phyloP scores from a whole-genome alignment of 768 basidiomycete genomes.

The Termitomyces sp. region DNA sequence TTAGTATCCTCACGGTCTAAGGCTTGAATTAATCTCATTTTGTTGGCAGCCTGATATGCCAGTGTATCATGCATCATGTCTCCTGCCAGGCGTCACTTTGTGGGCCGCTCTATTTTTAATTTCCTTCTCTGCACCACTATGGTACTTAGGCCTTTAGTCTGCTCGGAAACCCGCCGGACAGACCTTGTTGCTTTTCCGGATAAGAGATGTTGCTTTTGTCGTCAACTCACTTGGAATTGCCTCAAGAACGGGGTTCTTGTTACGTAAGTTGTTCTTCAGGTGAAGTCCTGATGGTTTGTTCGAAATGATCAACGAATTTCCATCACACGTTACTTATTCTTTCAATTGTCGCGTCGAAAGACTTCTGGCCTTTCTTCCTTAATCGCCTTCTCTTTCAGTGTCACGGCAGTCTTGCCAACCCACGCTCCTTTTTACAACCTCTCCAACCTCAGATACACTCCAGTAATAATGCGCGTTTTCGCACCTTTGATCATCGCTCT shows the following conservation, averaged over 20 bases:
- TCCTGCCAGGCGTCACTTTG: too few relatives aligned
- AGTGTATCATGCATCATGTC: too few relatives aligned
- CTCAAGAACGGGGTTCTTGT: not conserved
- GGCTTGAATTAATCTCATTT: too few relatives aligned
- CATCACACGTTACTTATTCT: conserved; percentile 4
- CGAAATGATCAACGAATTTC: not conserved
- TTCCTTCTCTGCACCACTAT: too few relatives aligned
- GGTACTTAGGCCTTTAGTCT: too few relatives aligned
- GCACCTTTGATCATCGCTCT: conserved; percentile 11
- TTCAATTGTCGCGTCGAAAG: not conserved
- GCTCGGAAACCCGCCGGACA: too few relatives aligned
- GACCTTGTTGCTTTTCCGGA: too few relatives aligned
- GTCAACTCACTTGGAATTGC: too few relatives aligned
- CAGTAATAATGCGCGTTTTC: conserved; percentile 17
- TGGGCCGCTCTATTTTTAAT: not conserved
- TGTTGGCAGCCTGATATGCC: too few relatives aligned
- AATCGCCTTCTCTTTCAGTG: not conserved
- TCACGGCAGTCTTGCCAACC: conserved; percentile 11
- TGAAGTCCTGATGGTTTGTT: not conserved
- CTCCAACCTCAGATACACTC: conserved; percentile 1
- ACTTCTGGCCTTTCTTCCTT: not conserved
- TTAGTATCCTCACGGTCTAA: not conserved
- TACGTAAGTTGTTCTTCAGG: not conserved
- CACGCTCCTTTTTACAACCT: conserved; percentile 14
- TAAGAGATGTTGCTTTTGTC: too few relatives aligned